A percentile compares a stretch with the other conserved stretches of the same genome.
phyloP scores from a whole-genome alignment of 202 grass and related monocot genomes.

The Hordeum pubiflorum region DNA sequence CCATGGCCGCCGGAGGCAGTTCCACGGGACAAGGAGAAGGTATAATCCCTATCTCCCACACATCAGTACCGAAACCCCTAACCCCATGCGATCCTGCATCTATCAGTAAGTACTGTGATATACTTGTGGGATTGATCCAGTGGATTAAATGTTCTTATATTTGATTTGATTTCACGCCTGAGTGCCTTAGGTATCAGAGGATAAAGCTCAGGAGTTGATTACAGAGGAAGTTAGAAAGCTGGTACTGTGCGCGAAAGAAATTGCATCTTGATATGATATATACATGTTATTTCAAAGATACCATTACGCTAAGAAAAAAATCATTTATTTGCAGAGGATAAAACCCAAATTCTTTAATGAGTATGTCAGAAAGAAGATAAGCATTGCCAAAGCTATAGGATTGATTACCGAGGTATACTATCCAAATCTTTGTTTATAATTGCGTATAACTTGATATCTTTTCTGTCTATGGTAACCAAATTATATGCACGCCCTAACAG shows the following conservation, averaged over 20 bases:
- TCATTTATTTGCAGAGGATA: background rate
- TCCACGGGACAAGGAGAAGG: too few species aligned
- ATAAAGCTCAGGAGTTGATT: conserved; percentile 12
- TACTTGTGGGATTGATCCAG: too few species aligned
- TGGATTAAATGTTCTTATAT: background rate
- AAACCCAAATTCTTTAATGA: background rate
- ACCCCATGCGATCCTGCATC: too few species aligned
- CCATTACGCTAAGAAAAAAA: background rate
- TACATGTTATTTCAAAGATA: background rate
- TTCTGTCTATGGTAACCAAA: background rate
- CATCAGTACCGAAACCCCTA: too few species aligned
- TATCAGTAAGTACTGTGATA: conserved; percentile 16
- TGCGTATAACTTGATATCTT: too few species aligned
- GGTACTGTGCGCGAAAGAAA: background rate
- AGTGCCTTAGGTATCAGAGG: background rate
- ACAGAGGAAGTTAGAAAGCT: background rate
- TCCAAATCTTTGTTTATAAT: background rate
- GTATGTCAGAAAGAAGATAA: conserved; percentile 4
- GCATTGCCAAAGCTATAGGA: background rate
- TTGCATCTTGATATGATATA: too few species aligned
- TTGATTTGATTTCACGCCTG: background rate
- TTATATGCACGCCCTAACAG: background rate
- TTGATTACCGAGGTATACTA: background rate
- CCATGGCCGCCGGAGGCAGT: too few species aligned
- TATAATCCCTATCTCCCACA: too few species aligned